phyloP scores from a whole-genome alignment of 2,329 filamentous ascomycete genomes.

The Aureobasidium sp. region DNA sequence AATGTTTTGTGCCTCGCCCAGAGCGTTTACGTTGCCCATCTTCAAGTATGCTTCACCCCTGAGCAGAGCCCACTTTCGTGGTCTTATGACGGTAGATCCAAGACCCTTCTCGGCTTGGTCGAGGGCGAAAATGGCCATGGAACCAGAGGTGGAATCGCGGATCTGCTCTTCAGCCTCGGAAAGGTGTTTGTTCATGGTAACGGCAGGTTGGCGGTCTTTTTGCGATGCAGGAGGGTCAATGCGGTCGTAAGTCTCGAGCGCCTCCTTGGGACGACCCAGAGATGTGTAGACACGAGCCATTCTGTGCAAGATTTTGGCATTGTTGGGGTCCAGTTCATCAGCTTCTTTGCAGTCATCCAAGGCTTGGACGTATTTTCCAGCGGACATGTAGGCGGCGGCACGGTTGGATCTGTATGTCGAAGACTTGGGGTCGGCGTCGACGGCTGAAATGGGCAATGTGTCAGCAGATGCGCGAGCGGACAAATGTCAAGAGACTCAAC shows the following conservation, averaged over 20 bases:
- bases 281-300: slow-evolving; percentile 84
- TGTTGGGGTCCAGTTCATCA: slow-evolving; percentile 73
- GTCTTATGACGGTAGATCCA: slow-evolving; percentile 64
- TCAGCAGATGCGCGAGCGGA: slow-evolving; percentile 19
- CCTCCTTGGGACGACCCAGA: slow-evolving; percentile 78
- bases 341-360: slow-evolving; percentile 80
- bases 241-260: slow-evolving; percentile 68
- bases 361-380: slow-evolving; percentile 67
- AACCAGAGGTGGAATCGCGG: slow-evolving; percentile 65
- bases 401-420: slow-evolving; percentile 90
- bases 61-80: slow-evolving; percentile 90
- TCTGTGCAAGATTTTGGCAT: slow-evolving; percentile 79
- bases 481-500: slow-evolving; percentile 36
- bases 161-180: slow-evolving; percentile 70
- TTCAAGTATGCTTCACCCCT: slow-evolving; percentile 84
- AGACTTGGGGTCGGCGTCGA: slow-evolving; percentile 77
- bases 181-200: slow-evolving; percentile 77
- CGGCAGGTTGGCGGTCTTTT: slow-evolving; percentile 76
- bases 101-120: slow-evolving; percentile 81
- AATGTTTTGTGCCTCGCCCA: slow-evolving; percentile 87
- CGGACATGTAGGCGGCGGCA: slow-evolving; percentile 87
- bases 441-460: slow-evolving; percentile 47
- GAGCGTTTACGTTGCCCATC: slow-evolving; percentile 80
- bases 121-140: slow-evolving; percentile 84
- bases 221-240: slow-evolving; percentile 73